Percentiles rank a stretch among this genome's conserved stretches.
Evolutionary conservation across 345 rosid species (phyloP).

Genomic region (Kernera saxatilis): DNA sequence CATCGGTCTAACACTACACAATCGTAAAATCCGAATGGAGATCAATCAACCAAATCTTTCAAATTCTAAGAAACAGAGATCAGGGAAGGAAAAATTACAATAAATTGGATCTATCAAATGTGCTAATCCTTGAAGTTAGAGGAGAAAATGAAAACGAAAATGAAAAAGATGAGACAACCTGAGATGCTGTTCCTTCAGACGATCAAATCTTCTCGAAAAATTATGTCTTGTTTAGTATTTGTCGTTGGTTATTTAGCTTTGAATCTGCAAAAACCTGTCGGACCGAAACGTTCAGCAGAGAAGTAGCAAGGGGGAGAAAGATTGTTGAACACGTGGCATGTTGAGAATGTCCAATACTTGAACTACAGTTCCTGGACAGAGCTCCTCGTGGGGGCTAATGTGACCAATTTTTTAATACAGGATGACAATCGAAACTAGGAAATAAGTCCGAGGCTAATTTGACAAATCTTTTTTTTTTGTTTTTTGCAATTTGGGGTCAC

Average conservation of each 20-base stretch:
- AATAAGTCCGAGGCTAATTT: conserved; percentile 1
- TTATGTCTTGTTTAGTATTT: neutral
- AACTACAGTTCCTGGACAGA: neutral
- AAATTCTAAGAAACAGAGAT: neutral
- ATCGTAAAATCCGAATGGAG: neutral
- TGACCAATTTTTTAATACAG: neutral
- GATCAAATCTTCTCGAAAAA: neutral
- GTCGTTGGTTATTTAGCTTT: neutral
- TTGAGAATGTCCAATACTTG: conserved; percentile 17
- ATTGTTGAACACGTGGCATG: conserved; percentile 25
- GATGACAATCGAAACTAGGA: neutral
- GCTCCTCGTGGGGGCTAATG: neutral
- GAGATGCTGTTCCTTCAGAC: conserved; percentile 6
- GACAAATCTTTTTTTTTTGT: neutral
- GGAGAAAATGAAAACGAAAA: neutral
- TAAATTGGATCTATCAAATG: conserved; percentile 2
- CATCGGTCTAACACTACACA: conserved; percentile 2
- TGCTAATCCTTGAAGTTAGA: neutral
- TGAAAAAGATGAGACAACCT: neutral
- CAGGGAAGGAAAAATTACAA: neutral
- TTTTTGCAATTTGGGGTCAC: neutral
- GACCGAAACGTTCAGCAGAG: conserved; percentile 4
- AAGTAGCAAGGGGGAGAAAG: neutral
- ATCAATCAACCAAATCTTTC: neutral
- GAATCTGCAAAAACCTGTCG: conserved; percentile 25